A percentile compares a stretch with the other conserved stretches of the same genome.
These are phyloP conservation scores for Cutaneotrichosporon cavernicola DNA, from an alignment of 1,284 basidiomycete species.

Conservation along the genomic window DNA sequence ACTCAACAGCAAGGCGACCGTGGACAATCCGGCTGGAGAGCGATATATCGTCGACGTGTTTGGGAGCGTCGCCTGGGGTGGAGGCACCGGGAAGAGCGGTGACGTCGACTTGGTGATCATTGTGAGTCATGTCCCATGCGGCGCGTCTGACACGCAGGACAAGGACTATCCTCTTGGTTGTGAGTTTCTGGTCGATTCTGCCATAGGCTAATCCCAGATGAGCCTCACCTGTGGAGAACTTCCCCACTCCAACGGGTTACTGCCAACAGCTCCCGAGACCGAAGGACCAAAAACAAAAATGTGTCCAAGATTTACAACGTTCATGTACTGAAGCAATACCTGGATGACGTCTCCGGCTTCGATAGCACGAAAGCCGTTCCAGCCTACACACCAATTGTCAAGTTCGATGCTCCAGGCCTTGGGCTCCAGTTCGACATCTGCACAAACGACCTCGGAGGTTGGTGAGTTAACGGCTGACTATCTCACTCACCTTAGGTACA, in stretches of 20 bases:
- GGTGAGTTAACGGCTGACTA: constrained; percentile 29
- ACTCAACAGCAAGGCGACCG: neutral
- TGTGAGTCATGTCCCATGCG: constrained; percentile 24
- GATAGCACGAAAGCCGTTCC: constrained; percentile 29
- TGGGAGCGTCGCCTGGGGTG: constrained; percentile 53
- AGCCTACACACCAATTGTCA: constrained; percentile 51
- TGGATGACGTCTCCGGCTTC: constrained; percentile 27
- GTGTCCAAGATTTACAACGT: constrained; percentile 44
- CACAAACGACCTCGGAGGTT: constrained; percentile 51
- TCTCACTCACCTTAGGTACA: constrained; percentile 37
- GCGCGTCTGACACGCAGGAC: constrained; percentile 32
- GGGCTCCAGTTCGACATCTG: constrained; percentile 47
- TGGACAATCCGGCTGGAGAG: constrained; percentile 3
- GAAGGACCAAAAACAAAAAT: neutral
- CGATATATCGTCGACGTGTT: constrained; percentile 50
- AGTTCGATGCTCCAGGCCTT: constrained; percentile 37
- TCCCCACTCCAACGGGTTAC: neutral
- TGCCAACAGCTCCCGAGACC: neutral
- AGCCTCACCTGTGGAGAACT: constrained; percentile 13
- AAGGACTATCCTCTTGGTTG: constrained; percentile 39
- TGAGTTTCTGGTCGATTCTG: constrained; percentile 20
- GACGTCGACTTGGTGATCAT: constrained; percentile 50
- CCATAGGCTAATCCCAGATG: constrained; percentile 11
- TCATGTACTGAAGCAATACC: constrained; percentile 26
- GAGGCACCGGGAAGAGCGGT: constrained; percentile 40